Conservation (phyloP, 2,329 filamentous ascomycete genomes). For the Fonsecaea nubica region DNA sequence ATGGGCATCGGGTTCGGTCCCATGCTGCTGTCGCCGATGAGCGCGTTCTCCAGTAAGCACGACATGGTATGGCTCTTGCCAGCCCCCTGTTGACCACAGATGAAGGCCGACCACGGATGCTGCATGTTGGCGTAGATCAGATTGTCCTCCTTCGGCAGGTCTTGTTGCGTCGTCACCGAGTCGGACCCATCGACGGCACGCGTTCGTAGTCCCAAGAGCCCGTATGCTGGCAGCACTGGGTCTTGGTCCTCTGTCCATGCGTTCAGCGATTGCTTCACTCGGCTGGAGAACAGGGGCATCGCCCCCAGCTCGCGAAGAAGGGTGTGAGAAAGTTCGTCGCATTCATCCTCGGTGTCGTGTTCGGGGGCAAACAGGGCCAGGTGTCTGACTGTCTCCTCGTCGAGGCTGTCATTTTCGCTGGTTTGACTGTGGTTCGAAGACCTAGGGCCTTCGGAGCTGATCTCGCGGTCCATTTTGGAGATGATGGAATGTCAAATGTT, state of each 20-base stretch:
- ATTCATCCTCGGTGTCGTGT: background rate
- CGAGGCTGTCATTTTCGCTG: background rate
- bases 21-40: constrained; percentile 36
- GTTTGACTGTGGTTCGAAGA: background rate
- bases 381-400: constrained; percentile 5
- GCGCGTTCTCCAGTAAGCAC: constrained; percentile 59
- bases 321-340: background rate
- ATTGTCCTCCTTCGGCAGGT: constrained; percentile 22
- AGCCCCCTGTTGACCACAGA: constrained; percentile 68
- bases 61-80: constrained; percentile 68
- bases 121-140: constrained; percentile 55
- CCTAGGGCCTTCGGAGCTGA: background rate
- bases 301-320: background rate
- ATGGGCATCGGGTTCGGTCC: constrained; percentile 53
- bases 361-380: background rate
- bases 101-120: constrained; percentile 64
- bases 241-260: background rate
- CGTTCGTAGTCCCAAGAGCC: constrained; percentile 34
- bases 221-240: constrained; percentile 35
- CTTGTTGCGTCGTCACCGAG: background rate
- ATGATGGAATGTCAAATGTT: background rate
- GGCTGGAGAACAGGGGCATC: constrained; percentile 6
- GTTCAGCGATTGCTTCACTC: constrained; percentile 1
- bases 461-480: background rate
- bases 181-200: constrained; percentile 24